Conservation (phyloP, 441 rosid species). For the Sinapis alba region DNA sequence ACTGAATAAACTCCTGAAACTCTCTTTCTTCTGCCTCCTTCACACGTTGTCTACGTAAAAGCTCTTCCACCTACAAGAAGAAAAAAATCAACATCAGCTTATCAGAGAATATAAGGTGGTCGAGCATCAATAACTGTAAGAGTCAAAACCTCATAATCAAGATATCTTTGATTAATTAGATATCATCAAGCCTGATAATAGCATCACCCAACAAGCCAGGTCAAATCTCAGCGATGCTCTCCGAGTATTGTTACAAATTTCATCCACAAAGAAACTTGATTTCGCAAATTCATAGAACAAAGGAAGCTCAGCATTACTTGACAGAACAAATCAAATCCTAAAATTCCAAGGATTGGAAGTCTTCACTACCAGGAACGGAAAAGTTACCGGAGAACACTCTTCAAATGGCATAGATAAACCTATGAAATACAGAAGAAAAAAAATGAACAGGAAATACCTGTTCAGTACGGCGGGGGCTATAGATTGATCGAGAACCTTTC, state of each 20-base stretch:
- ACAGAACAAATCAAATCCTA: neutral
- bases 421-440: neutral
- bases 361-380: slow-evolving; percentile 9
- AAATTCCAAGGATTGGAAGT: neutral
- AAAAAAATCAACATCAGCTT: neutral
- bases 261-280: neutral
- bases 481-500: slow-evolving; percentile 69
- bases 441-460: slow-evolving; percentile 53
- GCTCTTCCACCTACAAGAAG: slow-evolving; percentile 75
- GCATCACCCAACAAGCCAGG: slow-evolving; percentile 26
- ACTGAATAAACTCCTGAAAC: slow-evolving; percentile 70
- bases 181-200: slow-evolving; percentile 20
- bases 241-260: slow-evolving; percentile 5
- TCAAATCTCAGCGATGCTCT: neutral
- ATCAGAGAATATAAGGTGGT: slow-evolving; percentile 25
- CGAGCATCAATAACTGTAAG: slow-evolving; percentile 6
- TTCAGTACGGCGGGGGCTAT: slow-evolving; percentile 70
- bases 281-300: neutral
- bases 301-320: slow-evolving; percentile 3
- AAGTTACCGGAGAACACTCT: slow-evolving; percentile 1
- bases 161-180: slow-evolving; percentile 9
- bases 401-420: slow-evolving; percentile 13
- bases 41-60: slow-evolving; percentile 60
- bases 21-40: slow-evolving; percentile 84
- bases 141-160: slow-evolving; percentile 15